These are phyloP conservation scores for Termitomyces sp. DNA, from an alignment of 768 basidiomycete genomes.

Conservation along the genomic window DNA sequence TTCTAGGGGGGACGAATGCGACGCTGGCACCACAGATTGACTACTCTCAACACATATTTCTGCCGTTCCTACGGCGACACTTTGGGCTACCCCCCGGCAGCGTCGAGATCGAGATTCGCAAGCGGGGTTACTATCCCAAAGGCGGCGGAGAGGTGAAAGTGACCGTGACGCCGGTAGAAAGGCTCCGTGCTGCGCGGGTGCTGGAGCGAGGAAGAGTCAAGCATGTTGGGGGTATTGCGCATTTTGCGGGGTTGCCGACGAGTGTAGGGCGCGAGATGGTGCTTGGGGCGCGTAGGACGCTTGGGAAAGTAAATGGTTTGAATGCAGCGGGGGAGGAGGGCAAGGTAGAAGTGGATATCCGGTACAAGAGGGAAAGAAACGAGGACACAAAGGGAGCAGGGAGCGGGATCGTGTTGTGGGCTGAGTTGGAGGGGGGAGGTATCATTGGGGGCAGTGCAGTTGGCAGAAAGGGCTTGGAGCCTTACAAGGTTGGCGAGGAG, in stretches of 20 bases:
- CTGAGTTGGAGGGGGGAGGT: constrained; percentile 63
- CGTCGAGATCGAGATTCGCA: constrained; percentile 39
- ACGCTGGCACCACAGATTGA: constrained; percentile 69
- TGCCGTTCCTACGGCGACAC: constrained; percentile 62
- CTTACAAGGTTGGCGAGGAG: constrained; percentile 45
- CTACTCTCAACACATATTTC: constrained; percentile 56
- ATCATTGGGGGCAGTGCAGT: constrained; percentile 65
- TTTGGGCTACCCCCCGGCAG: constrained; percentile 35
- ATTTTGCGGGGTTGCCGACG: constrained; percentile 60
- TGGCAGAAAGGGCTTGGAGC: constrained; percentile 42
- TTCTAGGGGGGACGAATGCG: constrained; percentile 73
- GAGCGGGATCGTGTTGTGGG: constrained; percentile 71
- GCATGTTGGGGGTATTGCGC: constrained; percentile 51
- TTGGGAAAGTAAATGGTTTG: constrained; percentile 25
- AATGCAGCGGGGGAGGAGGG: constrained; percentile 9
- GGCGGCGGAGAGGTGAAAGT: constrained; percentile 63
- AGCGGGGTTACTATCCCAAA: constrained; percentile 67
- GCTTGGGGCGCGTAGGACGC: constrained; percentile 39
- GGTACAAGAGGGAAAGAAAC: constrained; percentile 34
- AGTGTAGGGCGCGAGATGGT: constrained; percentile 52
- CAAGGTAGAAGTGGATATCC: constrained; percentile 32
- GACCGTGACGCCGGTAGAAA: constrained; percentile 27
- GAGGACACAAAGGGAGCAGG: constrained; percentile 51
- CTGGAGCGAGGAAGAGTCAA: constrained; percentile 51
- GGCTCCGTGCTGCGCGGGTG: constrained; percentile 37